A percentile compares a stretch with the other conserved stretches of the same genome.
Evolutionary conservation across 352 stramenopile species (phyloP).

Genomic region (Elongisporangium prolatum): DNA sequence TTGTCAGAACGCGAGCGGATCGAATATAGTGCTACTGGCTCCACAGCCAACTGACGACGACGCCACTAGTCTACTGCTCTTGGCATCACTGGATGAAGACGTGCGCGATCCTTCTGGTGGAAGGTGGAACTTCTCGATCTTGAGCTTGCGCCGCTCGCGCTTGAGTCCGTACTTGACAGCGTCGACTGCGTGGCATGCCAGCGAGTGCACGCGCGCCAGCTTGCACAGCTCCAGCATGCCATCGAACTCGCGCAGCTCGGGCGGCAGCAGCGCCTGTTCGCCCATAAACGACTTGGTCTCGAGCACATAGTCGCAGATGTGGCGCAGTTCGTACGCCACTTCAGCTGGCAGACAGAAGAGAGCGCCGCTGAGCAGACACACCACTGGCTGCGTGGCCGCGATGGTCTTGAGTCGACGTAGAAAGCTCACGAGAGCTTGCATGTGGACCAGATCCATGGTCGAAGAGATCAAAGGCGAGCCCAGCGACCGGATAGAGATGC

Average conservation of each 20-base stretch:
- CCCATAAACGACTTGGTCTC: constrained; percentile 56
- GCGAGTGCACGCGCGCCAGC: constrained; percentile 48
- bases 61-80: constrained; percentile 2
- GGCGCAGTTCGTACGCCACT: constrained; percentile 42
- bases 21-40: constrained; percentile 3
- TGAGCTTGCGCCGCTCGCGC: constrained; percentile 64
- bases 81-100: constrained; percentile 9
- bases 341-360: constrained; percentile 17
- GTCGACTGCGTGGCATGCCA: constrained; percentile 49
- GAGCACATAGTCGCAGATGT: constrained; percentile 54
- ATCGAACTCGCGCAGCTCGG: constrained; percentile 56
- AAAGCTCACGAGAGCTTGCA: constrained; percentile 35
- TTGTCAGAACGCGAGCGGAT: constrained; percentile 21
- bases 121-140: constrained; percentile 76
- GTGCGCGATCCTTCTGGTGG: constrained; percentile 58
- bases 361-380: constrained; percentile 26
- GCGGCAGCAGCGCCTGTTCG: constrained; percentile 45
- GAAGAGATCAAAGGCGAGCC: constrained; percentile 37
- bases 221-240: constrained; percentile 52
- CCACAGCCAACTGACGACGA: not conserved
- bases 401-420: constrained; percentile 27
- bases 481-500: constrained; percentile 36
- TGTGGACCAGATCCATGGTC: constrained; percentile 23
- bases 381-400: constrained; percentile 11
- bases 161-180: constrained; percentile 59